Evolutionary conservation across 805 yeast species (phyloP).

Genomic region (Debaryomyces maramus): DNA sequence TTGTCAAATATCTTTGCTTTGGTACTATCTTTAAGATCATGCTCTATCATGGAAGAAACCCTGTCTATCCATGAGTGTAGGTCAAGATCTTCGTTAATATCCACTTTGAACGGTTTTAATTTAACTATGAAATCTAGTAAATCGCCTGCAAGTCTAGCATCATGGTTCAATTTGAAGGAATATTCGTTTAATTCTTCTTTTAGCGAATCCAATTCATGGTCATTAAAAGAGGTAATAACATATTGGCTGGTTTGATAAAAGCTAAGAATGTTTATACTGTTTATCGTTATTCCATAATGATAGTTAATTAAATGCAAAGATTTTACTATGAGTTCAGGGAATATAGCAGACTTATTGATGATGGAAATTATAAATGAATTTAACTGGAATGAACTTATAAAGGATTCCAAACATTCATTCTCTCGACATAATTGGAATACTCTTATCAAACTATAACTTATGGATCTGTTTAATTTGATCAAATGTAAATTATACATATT

Average conservation of each 20-base stretch:
- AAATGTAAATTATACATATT: neutral
- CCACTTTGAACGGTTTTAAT: neutral
- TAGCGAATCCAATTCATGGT: conserved; percentile 17
- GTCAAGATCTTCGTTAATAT: neutral
- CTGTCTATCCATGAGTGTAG: conserved; percentile 22
- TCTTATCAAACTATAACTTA: conserved; percentile 24
- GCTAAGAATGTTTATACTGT: conserved; percentile 9
- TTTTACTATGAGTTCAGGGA: conserved; percentile 18
- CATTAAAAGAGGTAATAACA: conserved; percentile 15
- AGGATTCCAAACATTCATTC: conserved; percentile 17
- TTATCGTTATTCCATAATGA: conserved; percentile 11
- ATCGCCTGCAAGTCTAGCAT: neutral
- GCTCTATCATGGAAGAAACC: conserved; percentile 11
- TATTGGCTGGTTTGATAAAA: conserved; percentile 5
- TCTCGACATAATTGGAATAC: conserved; percentile 24
- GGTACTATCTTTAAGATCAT: conserved; percentile 5
- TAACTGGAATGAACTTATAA: conserved; percentile 19
- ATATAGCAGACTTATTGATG: conserved; percentile 3
- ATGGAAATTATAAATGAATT: conserved; percentile 7
- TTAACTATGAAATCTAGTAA: conserved; percentile 4
- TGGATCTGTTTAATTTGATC: conserved; percentile 13
- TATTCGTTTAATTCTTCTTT: conserved; percentile 7
- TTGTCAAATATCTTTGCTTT: conserved; percentile 8
- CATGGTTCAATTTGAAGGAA: neutral
- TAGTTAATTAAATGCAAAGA: conserved; percentile 24